A percentile compares a stretch with the other conserved stretches of the same genome.
These are phyloP conservation scores for Rhizoctonia solani DNA, from an alignment of 1,284 basidiomycete species.

Conservation along the genomic window DNA sequence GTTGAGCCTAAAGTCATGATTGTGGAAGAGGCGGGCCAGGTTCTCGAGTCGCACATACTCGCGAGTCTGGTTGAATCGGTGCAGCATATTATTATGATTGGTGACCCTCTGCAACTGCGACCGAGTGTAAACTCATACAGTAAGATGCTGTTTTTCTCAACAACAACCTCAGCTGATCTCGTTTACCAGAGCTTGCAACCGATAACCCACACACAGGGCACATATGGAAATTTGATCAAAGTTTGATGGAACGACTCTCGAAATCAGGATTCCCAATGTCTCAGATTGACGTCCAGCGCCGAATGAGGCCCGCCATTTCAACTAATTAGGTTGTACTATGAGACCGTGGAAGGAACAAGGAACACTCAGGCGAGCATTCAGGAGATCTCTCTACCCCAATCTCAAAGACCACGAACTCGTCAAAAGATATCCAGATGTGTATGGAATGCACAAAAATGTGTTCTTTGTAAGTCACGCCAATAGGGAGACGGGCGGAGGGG, in stretches of 20 bases:
- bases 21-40: conserved; percentile 77
- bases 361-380: no score
- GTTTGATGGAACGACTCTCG: conserved; percentile 64
- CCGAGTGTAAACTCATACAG: conserved; percentile 68
- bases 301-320: conserved; percentile 56
- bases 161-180: background rate
- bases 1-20: conserved; percentile 59
- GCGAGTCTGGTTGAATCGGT: conserved; percentile 41
- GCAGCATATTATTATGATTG: conserved; percentile 64
- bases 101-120: conserved; percentile 70
- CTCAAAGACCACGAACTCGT: conserved; percentile 62
- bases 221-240: conserved; percentile 61
- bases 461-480: conserved; percentile 64
- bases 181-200: conserved; percentile 55
- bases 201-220: conserved; percentile 55
- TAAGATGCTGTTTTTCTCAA: conserved; percentile 45
- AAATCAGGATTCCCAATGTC: conserved; percentile 56
- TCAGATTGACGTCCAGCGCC: conserved; percentile 53
- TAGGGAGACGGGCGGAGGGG: conserved; percentile 56
- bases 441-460: conserved; percentile 60
- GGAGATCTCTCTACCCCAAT: conserved; percentile 61
- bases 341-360: no score
- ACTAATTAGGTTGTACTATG: conserved; percentile 51
- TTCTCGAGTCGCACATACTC: conserved; percentile 72
- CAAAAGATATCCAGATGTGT: conserved; percentile 54